Evolutionary conservation across 1,139 yeast species (phyloP), one percentile per base, ranked within the genome.

Genomic region (Yamadazyma sp.): DNA sequence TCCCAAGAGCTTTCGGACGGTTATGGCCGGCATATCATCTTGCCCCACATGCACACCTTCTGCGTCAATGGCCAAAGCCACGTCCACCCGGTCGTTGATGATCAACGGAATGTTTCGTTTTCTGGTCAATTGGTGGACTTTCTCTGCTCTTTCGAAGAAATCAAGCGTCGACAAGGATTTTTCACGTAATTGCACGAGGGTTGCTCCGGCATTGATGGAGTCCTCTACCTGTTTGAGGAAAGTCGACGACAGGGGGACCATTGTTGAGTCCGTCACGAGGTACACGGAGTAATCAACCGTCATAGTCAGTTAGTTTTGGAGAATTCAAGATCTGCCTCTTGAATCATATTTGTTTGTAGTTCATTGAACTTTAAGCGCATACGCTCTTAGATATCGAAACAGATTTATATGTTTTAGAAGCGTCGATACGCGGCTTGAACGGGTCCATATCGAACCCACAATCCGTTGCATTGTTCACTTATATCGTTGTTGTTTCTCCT

Each of bases 21-120:
- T 47, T 1, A 60, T 58, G 2, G 84, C 83, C 2, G 75, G 75
- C 87, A 90, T 86, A 55, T 90, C 97, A 41, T 84, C 92, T 58
- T 89, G 97, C 1, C 97, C 97, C 15, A 90, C 88, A 63, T 90
- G 97, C 12, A 90, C 84, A 25, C 96, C 96, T 43, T 89, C 96
- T 0, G 96, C 96, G 51, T 78, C 94, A 39, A 87, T 70, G 0
- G 97, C 97, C 37, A 89, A 64, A 0, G 96, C 97, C 6, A 90
- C 88, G 54, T 90, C 97, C 6, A 88, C 76, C 33, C 97, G 66
- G 55, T 90, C 97, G 53, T 90, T 88, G 53, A 90, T 89, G 24
- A 90, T 79, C 46, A 90, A 66, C 0, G 97, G 97, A 14, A 90
- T 79, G 0, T 76, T 73, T 32, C 70, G 74, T 29, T 62, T 56